Conservation (phyloP, 2,329 filamentous ascomycete genomes). For the Tympanopsis confertula region DNA sequence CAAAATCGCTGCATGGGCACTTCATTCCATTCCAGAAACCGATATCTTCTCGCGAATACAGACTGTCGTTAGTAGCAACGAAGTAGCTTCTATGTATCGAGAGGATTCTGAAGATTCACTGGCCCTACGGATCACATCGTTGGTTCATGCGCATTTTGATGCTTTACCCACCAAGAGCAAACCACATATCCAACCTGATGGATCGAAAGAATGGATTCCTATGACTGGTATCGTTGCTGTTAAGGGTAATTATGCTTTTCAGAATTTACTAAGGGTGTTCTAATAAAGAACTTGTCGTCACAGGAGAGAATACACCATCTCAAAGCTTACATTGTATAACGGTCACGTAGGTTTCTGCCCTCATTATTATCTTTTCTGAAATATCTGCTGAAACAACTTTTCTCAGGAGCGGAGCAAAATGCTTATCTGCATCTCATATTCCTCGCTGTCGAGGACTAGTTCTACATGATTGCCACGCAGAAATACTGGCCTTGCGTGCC, state of each 20-base stretch:
- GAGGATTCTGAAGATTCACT: too few species aligned
- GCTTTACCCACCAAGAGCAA: not conserved
- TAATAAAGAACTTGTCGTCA: too few species aligned
- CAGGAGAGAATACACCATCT: not conserved
- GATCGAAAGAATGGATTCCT: constrained; percentile 1
- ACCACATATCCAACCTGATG: not conserved
- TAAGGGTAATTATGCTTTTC: not conserved
- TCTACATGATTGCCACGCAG: constrained; percentile 1
- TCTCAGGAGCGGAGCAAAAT: not conserved
- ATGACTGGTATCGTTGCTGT: not conserved
- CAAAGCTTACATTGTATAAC: not conserved
- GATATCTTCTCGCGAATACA: too few species aligned
- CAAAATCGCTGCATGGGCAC: too few species aligned
- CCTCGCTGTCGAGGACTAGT: not conserved
- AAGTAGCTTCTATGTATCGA: too few species aligned
- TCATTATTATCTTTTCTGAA: too few species aligned
- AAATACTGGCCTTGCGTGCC: not conserved
- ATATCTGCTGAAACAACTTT: too few species aligned
- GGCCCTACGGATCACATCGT: not conserved
- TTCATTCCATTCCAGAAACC: too few species aligned
- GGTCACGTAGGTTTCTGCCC: constrained; percentile 1
- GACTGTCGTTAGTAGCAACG: too few species aligned
- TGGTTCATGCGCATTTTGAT: constrained; percentile 1
- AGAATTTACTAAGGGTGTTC: too few species aligned
- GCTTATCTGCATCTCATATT: not conserved